Evolutionary conservation across 805 yeast genomes (phyloP).

Genomic region (Metschnikowia dekortorum): DNA sequence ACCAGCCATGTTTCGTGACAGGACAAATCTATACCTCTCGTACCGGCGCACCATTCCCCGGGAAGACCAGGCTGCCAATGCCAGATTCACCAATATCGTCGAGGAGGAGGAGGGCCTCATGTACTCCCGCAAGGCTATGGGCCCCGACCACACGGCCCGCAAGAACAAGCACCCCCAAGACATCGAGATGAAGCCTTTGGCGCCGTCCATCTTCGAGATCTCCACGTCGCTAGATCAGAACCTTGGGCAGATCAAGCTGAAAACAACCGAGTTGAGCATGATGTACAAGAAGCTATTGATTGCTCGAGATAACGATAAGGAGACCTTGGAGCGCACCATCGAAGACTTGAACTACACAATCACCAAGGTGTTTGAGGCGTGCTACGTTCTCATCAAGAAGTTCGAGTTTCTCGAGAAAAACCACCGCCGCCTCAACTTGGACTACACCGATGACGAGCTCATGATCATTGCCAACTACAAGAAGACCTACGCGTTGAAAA

Average conservation of each 20-base stretch:
- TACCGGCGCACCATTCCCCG: constrained; percentile 88
- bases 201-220: constrained; percentile 76
- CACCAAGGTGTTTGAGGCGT: constrained; percentile 70
- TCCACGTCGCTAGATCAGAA: constrained; percentile 66
- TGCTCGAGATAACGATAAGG: constrained; percentile 83
- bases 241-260: constrained; percentile 46
- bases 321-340: constrained; percentile 68
- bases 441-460: constrained; percentile 45
- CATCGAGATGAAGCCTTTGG: constrained; percentile 61
- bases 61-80: constrained; percentile 15
- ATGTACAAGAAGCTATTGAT: constrained; percentile 77
- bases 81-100: constrained; percentile 34
- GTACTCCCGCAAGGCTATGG: constrained; percentile 19
- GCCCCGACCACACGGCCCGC: neutral
- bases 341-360: constrained; percentile 73
- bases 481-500: constrained; percentile 76
- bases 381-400: constrained; percentile 71
- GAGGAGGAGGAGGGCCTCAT: constrained; percentile 64
- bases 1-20: constrained; percentile 73
- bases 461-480: constrained; percentile 74
- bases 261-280: constrained; percentile 57
- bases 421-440: constrained; percentile 39
- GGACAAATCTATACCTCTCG: constrained; percentile 87
- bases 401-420: constrained; percentile 43
- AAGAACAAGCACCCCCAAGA: constrained; percentile 21